Evolutionary conservation across 306 rosid genomes (phyloP).

Genomic region (Alnus rubra): DNA sequence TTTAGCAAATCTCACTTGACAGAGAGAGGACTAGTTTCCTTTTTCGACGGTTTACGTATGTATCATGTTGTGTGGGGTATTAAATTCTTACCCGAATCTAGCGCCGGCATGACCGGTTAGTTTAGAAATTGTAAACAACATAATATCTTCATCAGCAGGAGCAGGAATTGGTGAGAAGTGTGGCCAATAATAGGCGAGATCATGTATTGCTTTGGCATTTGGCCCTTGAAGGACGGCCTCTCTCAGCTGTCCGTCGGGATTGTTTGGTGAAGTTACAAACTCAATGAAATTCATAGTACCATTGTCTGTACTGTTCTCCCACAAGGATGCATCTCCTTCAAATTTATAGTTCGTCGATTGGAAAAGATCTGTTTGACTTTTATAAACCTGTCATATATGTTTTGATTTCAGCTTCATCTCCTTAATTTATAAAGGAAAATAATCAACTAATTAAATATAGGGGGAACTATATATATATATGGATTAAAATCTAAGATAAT

Average conservation of each 20-base stretch:
- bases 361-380: slow-evolving; percentile 39
- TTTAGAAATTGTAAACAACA: slow-evolving; percentile 51
- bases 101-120: slow-evolving; percentile 58
- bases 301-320: slow-evolving; percentile 30
- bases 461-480: too few relatives aligned
- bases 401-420: too few relatives aligned
- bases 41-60: too few relatives aligned
- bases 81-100: slow-evolving; percentile 43
- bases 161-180: slow-evolving; percentile 58
- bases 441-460: too few relatives aligned
- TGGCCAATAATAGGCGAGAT: slow-evolving; percentile 59
- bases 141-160: slow-evolving; percentile 49
- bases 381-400: slow-evolving; percentile 30
- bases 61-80: too few relatives aligned
- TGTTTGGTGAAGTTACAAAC: slow-evolving; percentile 65
- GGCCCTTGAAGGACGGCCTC: slow-evolving; percentile 32
- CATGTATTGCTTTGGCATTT: slow-evolving; percentile 36
- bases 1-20: too few relatives aligned
- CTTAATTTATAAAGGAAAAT: too few relatives aligned
- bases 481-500: too few relatives aligned
- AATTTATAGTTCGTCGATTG: slow-evolving; percentile 30
- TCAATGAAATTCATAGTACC: slow-evolving; percentile 29
- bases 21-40: too few relatives aligned
- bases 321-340: slow-evolving; percentile 42
- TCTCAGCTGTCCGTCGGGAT: slow-evolving; percentile 55